Evolutionary conservation across 768 basidiomycete genomes (phyloP), one percentile per base, ranked within the genome.

Genomic region (Xerocomellus dryophilus): DNA sequence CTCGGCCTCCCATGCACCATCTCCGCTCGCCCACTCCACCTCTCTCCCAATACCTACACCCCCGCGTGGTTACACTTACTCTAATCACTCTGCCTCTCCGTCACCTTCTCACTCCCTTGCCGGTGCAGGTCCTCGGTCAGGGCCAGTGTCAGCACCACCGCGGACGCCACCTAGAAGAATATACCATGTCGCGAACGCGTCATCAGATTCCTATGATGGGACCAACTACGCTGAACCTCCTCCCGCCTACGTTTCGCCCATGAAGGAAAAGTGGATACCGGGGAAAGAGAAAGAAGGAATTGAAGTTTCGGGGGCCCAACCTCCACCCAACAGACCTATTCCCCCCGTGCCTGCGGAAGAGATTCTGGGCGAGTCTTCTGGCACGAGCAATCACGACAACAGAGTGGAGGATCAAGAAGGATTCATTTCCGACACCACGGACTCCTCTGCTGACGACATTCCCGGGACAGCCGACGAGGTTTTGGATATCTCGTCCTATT

Each of bases 141-240:
- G 52, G 18, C 54, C 56, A 23, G 25, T 29, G 7, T 52, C 58
- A 23, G 57, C 46, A 32, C 45, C 60, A 34, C 69, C 70, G 2
- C 66, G 64, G 41, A 71, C 68, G 11, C 75, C 77, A 14, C 73
- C 77, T 2, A 68, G 71, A 47, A 65, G 77, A 44, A 59, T 72
- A 17, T 77, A 75, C 47, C 77, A 77, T 41, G 62, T 81, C 47
- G 65, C 66, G 5, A 81, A 81, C 58, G 69, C 66, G 3, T 68
- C 71, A 15, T 56, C 72, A 29, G 62, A 64, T 39, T 66, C 56
- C 11, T 39, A 38, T 8, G 55, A 66, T 10, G 60, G 38, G 27
- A 43, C 55, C 57, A 51, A 56, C 54, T 53, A 66, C 60, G 9
- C 38, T 23, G 74, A 79, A 5, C 78, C 79, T 7, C 81, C 80